Percentiles rank a stretch among this genome's conserved stretches.
phyloP scores from a whole-genome alignment of 2,329 filamentous ascomycete genomes.

The Diaporthe caulivora region DNA sequence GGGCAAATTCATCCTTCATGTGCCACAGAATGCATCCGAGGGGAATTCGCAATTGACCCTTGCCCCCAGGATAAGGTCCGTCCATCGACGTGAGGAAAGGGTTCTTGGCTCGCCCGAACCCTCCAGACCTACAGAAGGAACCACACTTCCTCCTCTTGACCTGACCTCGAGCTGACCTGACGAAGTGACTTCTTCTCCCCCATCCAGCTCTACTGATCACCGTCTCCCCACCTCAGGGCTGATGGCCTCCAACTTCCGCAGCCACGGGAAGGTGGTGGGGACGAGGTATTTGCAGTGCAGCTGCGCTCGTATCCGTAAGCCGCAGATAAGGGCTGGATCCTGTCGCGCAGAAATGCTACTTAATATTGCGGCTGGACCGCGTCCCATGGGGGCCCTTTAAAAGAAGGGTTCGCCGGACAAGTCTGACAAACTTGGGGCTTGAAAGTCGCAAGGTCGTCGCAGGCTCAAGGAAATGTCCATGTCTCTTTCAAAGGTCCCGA shows the following conservation, averaged over 20 bases:
- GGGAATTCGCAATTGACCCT: not conserved
- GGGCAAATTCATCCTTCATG: not conserved
- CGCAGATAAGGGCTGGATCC: constrained; percentile 13
- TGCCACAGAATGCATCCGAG: not conserved
- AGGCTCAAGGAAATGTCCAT: not conserved
- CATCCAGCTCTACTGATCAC: not conserved
- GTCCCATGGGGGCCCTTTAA: not conserved
- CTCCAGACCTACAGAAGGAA: not conserved
- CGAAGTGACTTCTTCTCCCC: not conserved
- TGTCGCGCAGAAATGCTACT: constrained; percentile 22
- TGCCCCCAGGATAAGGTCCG: not conserved
- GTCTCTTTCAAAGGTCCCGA: not conserved
- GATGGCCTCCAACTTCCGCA: constrained; percentile 24
- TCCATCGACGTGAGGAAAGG: not conserved
- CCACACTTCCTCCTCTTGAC: not conserved
- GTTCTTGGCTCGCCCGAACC: not conserved
- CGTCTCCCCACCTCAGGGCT: not conserved
- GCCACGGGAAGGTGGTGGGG: not conserved
- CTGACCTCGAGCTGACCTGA: not conserved
- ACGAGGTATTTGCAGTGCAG: constrained; percentile 2
- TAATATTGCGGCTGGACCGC: not conserved
- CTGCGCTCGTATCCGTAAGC: constrained; percentile 26
- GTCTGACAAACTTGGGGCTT: not conserved
- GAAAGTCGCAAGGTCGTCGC: not conserved
- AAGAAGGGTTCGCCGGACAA: not conserved